Evolutionary conservation across 768 basidiomycete species (phyloP).

Genomic region (Suillus spraguei): DNA sequence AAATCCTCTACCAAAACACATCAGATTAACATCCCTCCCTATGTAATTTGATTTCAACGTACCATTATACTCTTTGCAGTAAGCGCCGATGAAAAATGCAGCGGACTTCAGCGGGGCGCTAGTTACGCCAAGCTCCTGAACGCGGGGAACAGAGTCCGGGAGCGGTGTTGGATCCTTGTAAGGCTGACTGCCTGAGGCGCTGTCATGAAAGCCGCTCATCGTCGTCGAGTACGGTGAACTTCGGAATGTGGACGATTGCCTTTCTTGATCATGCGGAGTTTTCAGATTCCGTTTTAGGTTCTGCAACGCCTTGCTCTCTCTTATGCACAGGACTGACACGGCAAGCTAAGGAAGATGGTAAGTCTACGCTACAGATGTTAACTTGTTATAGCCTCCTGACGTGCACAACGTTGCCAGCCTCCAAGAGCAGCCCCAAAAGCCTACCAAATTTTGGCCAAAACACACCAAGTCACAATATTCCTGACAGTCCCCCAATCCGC

Average conservation of each 20-base stretch:
- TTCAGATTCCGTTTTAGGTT: conserved; percentile 10
- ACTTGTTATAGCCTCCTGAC: not conserved
- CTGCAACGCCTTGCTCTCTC: not conserved
- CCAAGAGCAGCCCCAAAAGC: conserved; percentile 58
- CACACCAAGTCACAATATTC: conserved; percentile 70
- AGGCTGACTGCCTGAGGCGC: conserved; percentile 47
- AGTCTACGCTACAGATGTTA: not conserved
- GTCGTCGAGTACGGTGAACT: conserved; percentile 29
- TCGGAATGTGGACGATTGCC: conserved; percentile 19
- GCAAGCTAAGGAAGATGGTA: conserved; percentile 1
- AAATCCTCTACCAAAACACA: conserved; percentile 71
- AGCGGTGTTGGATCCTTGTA: conserved; percentile 70
- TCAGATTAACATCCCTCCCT: conserved; percentile 34
- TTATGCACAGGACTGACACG: not conserved
- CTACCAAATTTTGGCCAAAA: conserved; percentile 71
- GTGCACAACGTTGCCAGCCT: conserved; percentile 39
- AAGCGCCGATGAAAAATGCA: conserved; percentile 93
- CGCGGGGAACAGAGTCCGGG: conserved; percentile 69
- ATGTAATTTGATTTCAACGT: conserved; percentile 30
- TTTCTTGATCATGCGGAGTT: conserved; percentile 29
- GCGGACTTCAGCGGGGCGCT: conserved; percentile 96
- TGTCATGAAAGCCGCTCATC: conserved; percentile 57
- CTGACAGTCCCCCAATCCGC: conserved; percentile 55
- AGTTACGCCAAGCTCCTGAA: conserved; percentile 85
- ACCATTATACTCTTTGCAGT: conserved; percentile 98